These are phyloP conservation scores for Gnomoniopsis smithogilvyi DNA, from an alignment of 2,329 filamentous ascomycete species.

Conservation along the genomic window DNA sequence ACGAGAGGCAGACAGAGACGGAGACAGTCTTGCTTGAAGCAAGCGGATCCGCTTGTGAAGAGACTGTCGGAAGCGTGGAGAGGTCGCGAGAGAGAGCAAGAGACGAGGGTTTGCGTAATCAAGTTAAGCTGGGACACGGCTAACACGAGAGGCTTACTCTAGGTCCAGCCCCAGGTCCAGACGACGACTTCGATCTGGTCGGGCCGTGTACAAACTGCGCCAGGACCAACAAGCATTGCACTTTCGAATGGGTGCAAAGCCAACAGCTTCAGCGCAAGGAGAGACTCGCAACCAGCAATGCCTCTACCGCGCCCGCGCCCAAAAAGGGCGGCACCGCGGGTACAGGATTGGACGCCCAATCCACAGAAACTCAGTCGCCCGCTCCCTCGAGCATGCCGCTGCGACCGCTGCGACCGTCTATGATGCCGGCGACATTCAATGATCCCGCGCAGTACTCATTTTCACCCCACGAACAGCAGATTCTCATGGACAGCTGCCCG, in stretches of 20 bases:
- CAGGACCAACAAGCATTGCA: slow-evolving; percentile 19
- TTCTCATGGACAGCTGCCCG: slow-evolving; percentile 1
- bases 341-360: background rate
- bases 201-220: slow-evolving; percentile 19
- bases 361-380: background rate
- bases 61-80: background rate
- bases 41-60: background rate
- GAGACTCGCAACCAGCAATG: slow-evolving; percentile 3
- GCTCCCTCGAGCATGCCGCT: slow-evolving; percentile 2
- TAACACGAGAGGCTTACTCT: slow-evolving; percentile 1
- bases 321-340: background rate
- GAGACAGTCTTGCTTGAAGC: no score
- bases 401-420: slow-evolving; percentile 7
- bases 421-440: background rate
- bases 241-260: slow-evolving; percentile 19
- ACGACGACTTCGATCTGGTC: slow-evolving; percentile 8
- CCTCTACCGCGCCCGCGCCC: background rate
- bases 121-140: background rate
- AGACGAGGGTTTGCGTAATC: background rate
- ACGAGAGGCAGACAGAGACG: background rate
- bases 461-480: background rate
- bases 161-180: slow-evolving; percentile 10
- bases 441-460: background rate
- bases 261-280: slow-evolving; percentile 14
- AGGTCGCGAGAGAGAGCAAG: background rate